phyloP scores from a whole-genome alignment of 306 rosid species.

The Cicer yamashitae region DNA sequence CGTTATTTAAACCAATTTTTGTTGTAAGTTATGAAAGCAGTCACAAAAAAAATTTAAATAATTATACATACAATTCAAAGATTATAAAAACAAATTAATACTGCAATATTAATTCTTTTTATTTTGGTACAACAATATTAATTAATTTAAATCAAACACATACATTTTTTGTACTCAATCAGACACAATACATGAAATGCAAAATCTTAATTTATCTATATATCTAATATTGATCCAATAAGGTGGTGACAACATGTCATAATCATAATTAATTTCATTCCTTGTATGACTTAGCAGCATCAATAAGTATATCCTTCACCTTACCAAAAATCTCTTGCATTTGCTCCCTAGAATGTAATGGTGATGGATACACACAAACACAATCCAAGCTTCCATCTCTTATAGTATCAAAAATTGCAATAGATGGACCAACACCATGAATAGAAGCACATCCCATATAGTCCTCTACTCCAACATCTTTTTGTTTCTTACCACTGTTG shows the following conservation, averaged over 20 bases:
- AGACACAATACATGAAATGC: too few relatives aligned
- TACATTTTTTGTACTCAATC: too few relatives aligned
- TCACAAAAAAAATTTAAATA: too few relatives aligned
- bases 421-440: conserved; percentile 73
- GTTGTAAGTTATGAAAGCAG: too few relatives aligned
- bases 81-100: too few relatives aligned
- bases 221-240: too few relatives aligned
- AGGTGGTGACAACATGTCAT: background rate
- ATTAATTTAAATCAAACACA: too few relatives aligned
- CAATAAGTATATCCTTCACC: conserved; percentile 59
- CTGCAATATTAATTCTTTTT: too few relatives aligned
- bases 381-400: conserved; percentile 64
- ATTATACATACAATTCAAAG: too few relatives aligned
- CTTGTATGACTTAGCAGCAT: conserved; percentile 30
- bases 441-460: conserved; percentile 72
- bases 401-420: conserved; percentile 64
- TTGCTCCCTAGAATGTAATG: conserved; percentile 64
- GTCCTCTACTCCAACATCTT: conserved; percentile 56
- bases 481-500: conserved; percentile 17
- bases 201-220: too few relatives aligned
- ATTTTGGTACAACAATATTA: too few relatives aligned
- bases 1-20: too few relatives aligned
- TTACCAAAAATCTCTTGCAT: conserved; percentile 54
- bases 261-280: background rate
- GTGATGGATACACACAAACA: conserved; percentile 66